Evolutionary conservation across 164 flowering plant species (phyloP), one percentile per base, ranked within the genome.

Genomic region (Brasenia schreberi): DNA sequence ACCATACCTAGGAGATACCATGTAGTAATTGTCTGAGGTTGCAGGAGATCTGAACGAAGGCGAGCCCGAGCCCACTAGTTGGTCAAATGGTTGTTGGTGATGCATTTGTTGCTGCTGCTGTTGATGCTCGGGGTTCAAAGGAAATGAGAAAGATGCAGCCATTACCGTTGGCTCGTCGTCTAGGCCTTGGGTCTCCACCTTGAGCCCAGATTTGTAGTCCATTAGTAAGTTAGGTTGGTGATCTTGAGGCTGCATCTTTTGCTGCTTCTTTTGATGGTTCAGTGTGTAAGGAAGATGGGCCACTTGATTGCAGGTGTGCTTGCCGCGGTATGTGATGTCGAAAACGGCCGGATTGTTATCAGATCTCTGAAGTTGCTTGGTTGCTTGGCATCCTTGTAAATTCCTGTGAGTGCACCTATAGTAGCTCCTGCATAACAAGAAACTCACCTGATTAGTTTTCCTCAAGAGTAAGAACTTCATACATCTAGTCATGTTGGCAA

Each of bases 351-450:
- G 84, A 65, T 94, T 89, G 5, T 88, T 85, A 61, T 92, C 96
- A 12, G 92, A 84, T 76, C 96, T 82, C 62, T 95, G 99, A 65
- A 95, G 97, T 75, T 88, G 97, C 87, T 92, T 95, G 61, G 86
- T 86, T 0, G 99, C 99, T 77, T 75, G 77, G 58, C 99, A 95
- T 58, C 82, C 86, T 33, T 82, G 85, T 11, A 75, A 73, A 66
- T 72, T 77, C 0, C 95, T 83, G 73, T 85, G 87, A 7, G 97
- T 88, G 80, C 99, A 95, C 75, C 99, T 75, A 71, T 90, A 92
- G 63, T 92, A 95, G 79, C 95, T 89, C 73, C 99, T 95, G 96
- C 78, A 33, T 33, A 33, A 33, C 39, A 2, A 33, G 39, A 33
- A 33, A 33, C 39, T 33, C 39, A 33, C 39, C 39, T 33, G 39